These are phyloP conservation scores for Irpex rosettiformis DNA, from an alignment of 1,284 basidiomycete genomes.

Conservation along the genomic window DNA sequence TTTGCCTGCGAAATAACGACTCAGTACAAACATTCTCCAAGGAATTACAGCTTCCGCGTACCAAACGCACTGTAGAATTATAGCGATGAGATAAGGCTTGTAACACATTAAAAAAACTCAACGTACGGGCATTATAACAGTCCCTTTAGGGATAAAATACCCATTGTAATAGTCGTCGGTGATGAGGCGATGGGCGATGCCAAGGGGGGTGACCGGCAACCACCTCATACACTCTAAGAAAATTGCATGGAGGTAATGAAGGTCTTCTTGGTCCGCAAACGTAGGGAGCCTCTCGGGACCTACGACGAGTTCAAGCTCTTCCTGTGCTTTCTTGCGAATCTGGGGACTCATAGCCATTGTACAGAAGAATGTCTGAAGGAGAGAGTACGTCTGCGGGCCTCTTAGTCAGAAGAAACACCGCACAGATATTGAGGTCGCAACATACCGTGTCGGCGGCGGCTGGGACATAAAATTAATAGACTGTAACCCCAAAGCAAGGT, in stretches of 20 bases:
- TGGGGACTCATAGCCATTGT: background rate
- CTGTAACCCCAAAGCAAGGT: background rate
- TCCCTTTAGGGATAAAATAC: background rate
- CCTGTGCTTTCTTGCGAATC: background rate
- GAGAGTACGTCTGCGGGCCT: slow-evolving; percentile 15
- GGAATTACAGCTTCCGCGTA: background rate
- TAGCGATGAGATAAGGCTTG: background rate
- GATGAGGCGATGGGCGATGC: slow-evolving; percentile 13
- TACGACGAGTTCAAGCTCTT: background rate
- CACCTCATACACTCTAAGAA: background rate
- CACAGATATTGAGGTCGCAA: too few relatives aligned
- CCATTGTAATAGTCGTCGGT: slow-evolving; percentile 3
- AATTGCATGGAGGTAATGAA: background rate
- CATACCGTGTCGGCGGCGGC: background rate
- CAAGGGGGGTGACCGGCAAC: background rate
- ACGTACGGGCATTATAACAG: background rate
- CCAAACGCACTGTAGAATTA: background rate
- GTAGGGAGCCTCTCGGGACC: background rate
- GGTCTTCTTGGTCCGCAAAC: background rate
- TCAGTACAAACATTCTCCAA: background rate
- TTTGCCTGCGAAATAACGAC: slow-evolving; percentile 7
- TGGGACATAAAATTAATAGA: background rate
- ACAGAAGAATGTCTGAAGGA: slow-evolving; percentile 2
- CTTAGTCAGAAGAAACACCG: background rate
- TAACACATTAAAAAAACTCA: background rate